A percentile compares a stretch with the other conserved stretches of the same genome.
Conservation (phyloP, 208 protist species). For the Endotrypanum monterogeii region DNA sequence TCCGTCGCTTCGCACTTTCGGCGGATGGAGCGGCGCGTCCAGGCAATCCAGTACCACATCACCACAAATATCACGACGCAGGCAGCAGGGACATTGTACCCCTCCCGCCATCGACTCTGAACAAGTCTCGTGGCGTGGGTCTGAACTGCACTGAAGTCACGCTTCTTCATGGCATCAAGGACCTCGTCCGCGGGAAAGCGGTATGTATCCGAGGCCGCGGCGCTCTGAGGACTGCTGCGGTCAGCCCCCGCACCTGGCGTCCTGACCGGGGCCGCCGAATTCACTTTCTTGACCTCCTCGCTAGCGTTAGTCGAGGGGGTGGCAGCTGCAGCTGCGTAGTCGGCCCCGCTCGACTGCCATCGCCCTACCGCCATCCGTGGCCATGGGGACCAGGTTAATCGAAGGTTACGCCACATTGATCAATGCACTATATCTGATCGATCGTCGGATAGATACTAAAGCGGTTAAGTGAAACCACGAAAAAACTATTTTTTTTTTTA, state of each 20-base stretch:
- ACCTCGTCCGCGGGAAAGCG: slow-evolving; percentile 52
- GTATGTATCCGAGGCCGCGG: slow-evolving; percentile 19
- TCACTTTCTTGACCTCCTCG: neutral
- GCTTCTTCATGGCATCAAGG: slow-evolving; percentile 56
- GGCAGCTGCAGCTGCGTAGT: slow-evolving; percentile 6
- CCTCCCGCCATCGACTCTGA: slow-evolving; percentile 68
- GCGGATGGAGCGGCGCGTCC: slow-evolving; percentile 57
- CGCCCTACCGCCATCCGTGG: slow-evolving; percentile 7
- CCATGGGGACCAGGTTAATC: neutral
- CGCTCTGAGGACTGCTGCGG: neutral
- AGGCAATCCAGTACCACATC: slow-evolving; percentile 76
- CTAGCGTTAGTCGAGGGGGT: neutral
- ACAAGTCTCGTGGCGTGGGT: slow-evolving; percentile 62
- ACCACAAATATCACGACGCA: slow-evolving; percentile 57
- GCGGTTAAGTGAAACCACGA: neutral
- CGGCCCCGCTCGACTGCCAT: slow-evolving; percentile 14
- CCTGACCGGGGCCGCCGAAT: slow-evolving; percentile 1
- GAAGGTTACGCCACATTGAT: slow-evolving; percentile 8
- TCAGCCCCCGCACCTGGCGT: slow-evolving; percentile 5
- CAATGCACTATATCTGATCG: too few relatives aligned
- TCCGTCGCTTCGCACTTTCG: slow-evolving; percentile 54
- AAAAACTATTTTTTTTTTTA: too few relatives aligned
- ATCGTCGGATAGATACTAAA: neutral
- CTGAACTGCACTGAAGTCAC: slow-evolving; percentile 67
- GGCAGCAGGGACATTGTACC: slow-evolving; percentile 65